A percentile compares a stretch with the other conserved stretches of the same genome.
Evolutionary conservation across 306 rosid genomes (phyloP).

Genomic region (Malus fusca): DNA sequence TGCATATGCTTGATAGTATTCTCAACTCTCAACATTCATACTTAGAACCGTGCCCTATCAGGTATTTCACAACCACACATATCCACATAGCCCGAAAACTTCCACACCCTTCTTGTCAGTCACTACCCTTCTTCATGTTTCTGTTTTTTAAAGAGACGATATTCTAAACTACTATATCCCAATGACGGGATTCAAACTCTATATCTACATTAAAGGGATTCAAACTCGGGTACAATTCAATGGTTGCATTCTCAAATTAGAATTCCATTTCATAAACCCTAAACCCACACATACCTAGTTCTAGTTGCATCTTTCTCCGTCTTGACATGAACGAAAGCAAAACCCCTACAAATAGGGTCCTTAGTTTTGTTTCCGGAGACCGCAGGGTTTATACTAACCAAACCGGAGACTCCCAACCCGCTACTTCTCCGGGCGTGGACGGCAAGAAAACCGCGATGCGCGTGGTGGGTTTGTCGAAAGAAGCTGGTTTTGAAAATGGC

Average conservation of each 20-base stretch:
- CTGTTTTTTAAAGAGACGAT: neutral
- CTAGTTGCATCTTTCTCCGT: constrained; percentile 56
- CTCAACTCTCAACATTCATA: neutral
- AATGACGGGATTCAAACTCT: too few relatives aligned
- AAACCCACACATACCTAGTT: constrained; percentile 34
- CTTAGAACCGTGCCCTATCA: too few relatives aligned
- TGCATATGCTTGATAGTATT: neutral
- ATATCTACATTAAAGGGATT: neutral
- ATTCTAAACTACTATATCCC: neutral
- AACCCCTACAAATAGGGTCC: constrained; percentile 92
- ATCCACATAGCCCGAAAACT: neutral
- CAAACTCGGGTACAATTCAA: neutral
- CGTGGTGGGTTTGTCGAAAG: constrained; percentile 13
- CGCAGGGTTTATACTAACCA: constrained; percentile 54
- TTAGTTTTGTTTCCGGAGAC: constrained; percentile 80
- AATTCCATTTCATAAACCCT: neutral
- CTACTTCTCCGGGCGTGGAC: constrained; percentile 2
- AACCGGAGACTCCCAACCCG: constrained; percentile 20
- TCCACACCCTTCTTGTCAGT: neutral
- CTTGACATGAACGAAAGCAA: constrained; percentile 73
- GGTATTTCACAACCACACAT: neutral
- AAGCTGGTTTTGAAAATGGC: neutral
- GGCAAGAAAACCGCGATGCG: constrained; percentile 9
- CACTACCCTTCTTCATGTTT: neutral
- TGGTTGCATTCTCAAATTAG: neutral